Percentiles rank a stretch among this genome's conserved stretches.
Evolutionary conservation across 2,329 filamentous ascomycete genomes (phyloP).

Genomic region (Diaporthe aspalathi): DNA sequence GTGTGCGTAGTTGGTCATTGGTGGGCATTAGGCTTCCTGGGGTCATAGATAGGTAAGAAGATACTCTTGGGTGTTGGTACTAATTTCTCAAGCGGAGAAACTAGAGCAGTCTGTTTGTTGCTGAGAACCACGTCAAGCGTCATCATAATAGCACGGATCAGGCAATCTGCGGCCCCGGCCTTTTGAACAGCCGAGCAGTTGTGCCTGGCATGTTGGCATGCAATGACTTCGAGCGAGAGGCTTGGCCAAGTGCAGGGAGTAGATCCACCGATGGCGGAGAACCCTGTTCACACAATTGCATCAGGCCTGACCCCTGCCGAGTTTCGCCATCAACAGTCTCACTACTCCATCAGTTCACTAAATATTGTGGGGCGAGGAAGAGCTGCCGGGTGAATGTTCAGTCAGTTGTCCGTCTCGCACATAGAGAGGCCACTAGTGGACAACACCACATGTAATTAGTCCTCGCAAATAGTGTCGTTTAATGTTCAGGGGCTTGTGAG

Average conservation of each 20-base stretch:
- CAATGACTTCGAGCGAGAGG: slow-evolving; percentile 2
- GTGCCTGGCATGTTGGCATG: slow-evolving; percentile 15
- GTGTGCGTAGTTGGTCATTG: slow-evolving; percentile 12
- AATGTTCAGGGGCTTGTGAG: too few species aligned
- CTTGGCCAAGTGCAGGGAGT: neutral
- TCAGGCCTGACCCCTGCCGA: slow-evolving; percentile 1
- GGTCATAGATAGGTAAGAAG: too few species aligned
- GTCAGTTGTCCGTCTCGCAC: neutral
- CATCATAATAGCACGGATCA: neutral
- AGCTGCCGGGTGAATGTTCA: neutral
- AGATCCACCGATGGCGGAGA: slow-evolving; percentile 19
- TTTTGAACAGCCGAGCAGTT: slow-evolving; percentile 16
- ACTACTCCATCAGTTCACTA: slow-evolving; percentile 10
- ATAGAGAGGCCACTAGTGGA: too few species aligned
- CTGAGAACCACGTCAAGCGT: slow-evolving; percentile 10
- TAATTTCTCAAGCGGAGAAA: slow-evolving; percentile 24
- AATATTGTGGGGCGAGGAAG: neutral
- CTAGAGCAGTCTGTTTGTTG: neutral
- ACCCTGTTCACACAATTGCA: slow-evolving; percentile 9
- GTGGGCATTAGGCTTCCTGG: neutral
- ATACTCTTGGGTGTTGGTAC: slow-evolving; percentile 12
- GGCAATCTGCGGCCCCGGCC: slow-evolving; percentile 3
- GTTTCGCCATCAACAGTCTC: slow-evolving; percentile 2
- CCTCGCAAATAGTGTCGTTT: too few species aligned
- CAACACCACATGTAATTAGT: too few species aligned